phyloP scores from a whole-genome alignment of 768 basidiomycete genomes.

The Favolaschia claudopus region DNA sequence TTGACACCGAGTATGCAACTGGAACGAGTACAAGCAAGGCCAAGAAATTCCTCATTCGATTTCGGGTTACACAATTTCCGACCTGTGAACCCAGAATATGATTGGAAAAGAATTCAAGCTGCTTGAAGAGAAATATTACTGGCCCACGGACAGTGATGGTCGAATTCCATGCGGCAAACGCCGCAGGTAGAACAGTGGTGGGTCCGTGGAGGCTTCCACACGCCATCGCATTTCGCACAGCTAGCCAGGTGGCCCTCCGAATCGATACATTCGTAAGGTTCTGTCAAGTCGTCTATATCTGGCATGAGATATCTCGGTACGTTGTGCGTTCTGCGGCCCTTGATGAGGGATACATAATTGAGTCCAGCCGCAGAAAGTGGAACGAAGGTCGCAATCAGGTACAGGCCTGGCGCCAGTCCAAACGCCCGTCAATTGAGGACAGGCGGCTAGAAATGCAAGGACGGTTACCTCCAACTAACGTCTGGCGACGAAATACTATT shows the following conservation, averaged over 20 bases:
- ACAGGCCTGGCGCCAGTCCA: slow-evolving; percentile 37
- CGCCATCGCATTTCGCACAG: slow-evolving; percentile 46
- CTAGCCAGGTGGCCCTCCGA: slow-evolving; percentile 40
- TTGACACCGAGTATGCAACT: slow-evolving; percentile 35
- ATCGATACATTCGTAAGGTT: slow-evolving; percentile 50
- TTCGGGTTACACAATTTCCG: slow-evolving; percentile 50
- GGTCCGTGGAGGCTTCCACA: slow-evolving; percentile 53
- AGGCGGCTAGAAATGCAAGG: neutral
- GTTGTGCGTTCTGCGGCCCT: slow-evolving; percentile 43
- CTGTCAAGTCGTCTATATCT: slow-evolving; percentile 37
- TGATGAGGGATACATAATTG: slow-evolving; percentile 43
- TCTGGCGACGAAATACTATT: slow-evolving; percentile 7
- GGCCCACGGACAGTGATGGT: slow-evolving; percentile 59
- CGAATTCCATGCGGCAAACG: slow-evolving; percentile 52
- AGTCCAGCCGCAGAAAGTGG: slow-evolving; percentile 34
- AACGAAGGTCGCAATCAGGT: slow-evolving; percentile 36
- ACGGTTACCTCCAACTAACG: slow-evolving; percentile 10
- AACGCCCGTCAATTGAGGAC: neutral
- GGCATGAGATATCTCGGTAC: slow-evolving; percentile 40
- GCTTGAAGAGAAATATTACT: neutral
- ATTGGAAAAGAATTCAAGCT: neutral
- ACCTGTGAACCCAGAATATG: slow-evolving; percentile 33
- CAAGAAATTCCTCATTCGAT: slow-evolving; percentile 47
- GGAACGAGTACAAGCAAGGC: slow-evolving; percentile 41
- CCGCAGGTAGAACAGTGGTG: slow-evolving; percentile 56